Evolutionary conservation across 2,329 filamentous ascomycete genomes (phyloP), one percentile per base, ranked within the genome.

Genomic region (Penicillium sp.): DNA sequence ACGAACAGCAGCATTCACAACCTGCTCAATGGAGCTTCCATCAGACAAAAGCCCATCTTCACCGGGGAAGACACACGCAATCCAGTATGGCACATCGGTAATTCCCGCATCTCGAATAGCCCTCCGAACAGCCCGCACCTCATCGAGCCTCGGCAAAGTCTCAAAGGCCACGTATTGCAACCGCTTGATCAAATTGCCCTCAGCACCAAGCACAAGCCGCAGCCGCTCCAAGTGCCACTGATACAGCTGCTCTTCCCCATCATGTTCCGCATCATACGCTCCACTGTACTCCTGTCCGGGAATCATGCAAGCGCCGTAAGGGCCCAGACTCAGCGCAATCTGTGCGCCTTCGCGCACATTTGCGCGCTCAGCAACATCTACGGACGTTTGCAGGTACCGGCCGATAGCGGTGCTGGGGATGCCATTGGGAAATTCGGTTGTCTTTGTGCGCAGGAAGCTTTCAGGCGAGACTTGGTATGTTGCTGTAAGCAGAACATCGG

Each of bases 281-380:
- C 86, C 87, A 39, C 78, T 83, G 67, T 89, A 90, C 68, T 90
- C 87, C 60, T 87, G 82, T 27, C 67, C 64, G 1, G 87, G 87
- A 19, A 82, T 72, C 84, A 89, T 88, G 59, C 81, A 84, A 2
- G 87, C 87, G 16, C 87, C 87, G 58, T 89, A 89, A 0, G 87
- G 84, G 0, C 87, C 87, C 6, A 89, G 69, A 63, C 85, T 85
- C 47, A 90, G 70, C 13, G 86, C 86, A 16, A 71, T 58, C 22
- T 61, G 61, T 2, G 62, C 57, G 4, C 53, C 33, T 1, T 57
- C 49, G 2, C 46, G 39, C 9, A 43, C 64, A 44, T 74, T 71
- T 2, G 73, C 73, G 35, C 69, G 49, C 45, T 71, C 64, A 4
- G 74, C 76, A 24, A 79, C 67, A 9, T 63, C 51, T 5, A 81